Evolutionary conservation across 768 basidiomycete genomes (phyloP), one percentile per base, ranked within the genome.

Genomic region (Dacryopinax spathularia): DNA sequence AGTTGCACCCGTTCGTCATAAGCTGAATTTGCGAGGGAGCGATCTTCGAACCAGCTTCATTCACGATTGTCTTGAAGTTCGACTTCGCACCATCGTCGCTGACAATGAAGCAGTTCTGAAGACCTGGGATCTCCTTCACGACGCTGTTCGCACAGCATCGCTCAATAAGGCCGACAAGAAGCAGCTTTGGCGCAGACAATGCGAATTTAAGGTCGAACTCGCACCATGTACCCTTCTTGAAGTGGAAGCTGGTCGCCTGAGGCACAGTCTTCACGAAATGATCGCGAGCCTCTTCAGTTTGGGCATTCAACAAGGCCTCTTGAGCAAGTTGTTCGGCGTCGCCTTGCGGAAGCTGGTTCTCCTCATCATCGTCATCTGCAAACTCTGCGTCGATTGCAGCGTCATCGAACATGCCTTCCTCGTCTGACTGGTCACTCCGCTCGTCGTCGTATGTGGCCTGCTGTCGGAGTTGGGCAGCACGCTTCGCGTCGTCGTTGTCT

Each of bases 141-240:
- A 98, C 79, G 1, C 91, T 88, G 61, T 83, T 83, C 44, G 85
- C 79, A 74, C 94, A 97, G 12, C 86, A 83, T 62, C 86, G 81
- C 73, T 98, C 96, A 63, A 98, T 81, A 66, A 99, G 84, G 56
- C 93, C 95, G 59, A 98, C 91, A 41, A 99, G 81, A 22, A 99
- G 79, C 34, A 99, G 80, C 74, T 98, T 98, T 12, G 93, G 93
- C 72, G 92, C 86, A 69, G 89, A 84, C 43, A 88, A 82, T 12
- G 82, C 78, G 77, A 98, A 94, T 92, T 98, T 65, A n/a, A 60
- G 60, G 43, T 2, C 20, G 37, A 33, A 63, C 2, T 43, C 41
- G 15, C 60, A 43, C 31, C 33, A 41, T 10, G 39, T 56, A 59
- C 31, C 34, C 37, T 5, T 61, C 22, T 81, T 80, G 75, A 91